Evolutionary conservation across 495 filamentous ascomycete species (phyloP).

Genomic region (Apodospora peruviana): DNA sequence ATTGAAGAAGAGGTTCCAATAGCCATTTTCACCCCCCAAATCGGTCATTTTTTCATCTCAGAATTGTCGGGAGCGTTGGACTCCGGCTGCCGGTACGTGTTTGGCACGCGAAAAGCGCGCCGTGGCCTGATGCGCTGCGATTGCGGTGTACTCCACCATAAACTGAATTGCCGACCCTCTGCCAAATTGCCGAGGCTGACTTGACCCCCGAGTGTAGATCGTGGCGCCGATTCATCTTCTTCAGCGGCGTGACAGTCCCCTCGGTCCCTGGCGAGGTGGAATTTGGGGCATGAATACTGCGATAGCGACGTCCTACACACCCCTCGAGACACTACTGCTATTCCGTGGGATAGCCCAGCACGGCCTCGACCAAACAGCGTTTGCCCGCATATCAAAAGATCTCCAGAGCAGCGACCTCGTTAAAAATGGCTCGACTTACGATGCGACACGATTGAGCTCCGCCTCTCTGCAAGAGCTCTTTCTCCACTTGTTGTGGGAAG

Average conservation of each 20-base stretch:
- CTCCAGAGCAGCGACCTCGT: conserved; percentile 67
- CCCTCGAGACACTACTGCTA: conserved; percentile 82
- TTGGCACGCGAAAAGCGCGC: neutral
- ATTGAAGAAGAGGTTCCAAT: conserved; percentile 3
- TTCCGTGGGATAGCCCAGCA: conserved; percentile 74
- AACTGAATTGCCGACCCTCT: neutral
- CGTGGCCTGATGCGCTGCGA: neutral
- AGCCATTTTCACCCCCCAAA: conserved; percentile 3
- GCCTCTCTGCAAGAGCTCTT: conserved; percentile 76
- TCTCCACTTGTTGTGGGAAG: conserved; percentile 68
- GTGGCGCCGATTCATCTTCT: conserved; percentile 48
- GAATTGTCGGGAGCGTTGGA: conserved; percentile 12
- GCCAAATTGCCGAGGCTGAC: conserved; percentile 4
- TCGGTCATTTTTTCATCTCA: neutral
- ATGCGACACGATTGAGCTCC: conserved; percentile 66
- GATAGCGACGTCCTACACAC: conserved; percentile 62
- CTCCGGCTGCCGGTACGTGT: conserved; percentile 23
- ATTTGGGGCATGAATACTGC: conserved; percentile 49
- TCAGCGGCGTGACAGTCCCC: conserved; percentile 45
- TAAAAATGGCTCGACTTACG: conserved; percentile 59
- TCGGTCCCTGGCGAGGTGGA: conserved; percentile 52
- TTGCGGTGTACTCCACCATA: neutral
- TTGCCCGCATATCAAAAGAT: conserved; percentile 65
- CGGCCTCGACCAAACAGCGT: conserved; percentile 59
- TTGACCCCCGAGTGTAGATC: conserved; percentile 25